phyloP scores from a whole-genome alignment of 192 early-diverging fungal genomes.

The Coemansia sp. region DNA sequence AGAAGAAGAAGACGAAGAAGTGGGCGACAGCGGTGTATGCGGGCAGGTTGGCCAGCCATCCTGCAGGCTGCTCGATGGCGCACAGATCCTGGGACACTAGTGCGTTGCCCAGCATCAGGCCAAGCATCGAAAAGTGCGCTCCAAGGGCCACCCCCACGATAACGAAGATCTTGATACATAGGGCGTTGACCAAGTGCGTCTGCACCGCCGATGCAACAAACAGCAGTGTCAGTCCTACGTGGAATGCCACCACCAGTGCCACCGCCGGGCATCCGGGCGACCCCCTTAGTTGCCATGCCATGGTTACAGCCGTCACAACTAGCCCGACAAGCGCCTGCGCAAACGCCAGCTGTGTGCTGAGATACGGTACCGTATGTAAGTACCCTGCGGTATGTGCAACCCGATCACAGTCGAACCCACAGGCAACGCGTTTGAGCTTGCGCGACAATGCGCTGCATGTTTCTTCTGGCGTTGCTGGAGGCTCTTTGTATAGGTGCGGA shows the following conservation, averaged over 20 bases:
- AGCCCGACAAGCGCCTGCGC: constrained; percentile 17
- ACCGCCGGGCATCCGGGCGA: constrained; percentile 7
- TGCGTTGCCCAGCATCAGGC: background rate
- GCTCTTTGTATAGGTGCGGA: constrained; percentile 11
- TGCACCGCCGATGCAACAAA: constrained; percentile 31
- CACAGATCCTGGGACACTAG: background rate
- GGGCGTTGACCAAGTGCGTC: constrained; percentile 22
- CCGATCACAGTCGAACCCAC: background rate
- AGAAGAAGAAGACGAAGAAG: constrained; percentile 26
- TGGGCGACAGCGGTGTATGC: constrained; percentile 16
- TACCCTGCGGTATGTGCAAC: constrained; percentile 1
- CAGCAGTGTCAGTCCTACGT: constrained; percentile 17
- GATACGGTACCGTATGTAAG: constrained; percentile 9
- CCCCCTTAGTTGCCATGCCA: background rate
- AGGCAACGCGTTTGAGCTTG: background rate
- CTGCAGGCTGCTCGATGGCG: background rate
- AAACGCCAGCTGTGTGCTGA: constrained; percentile 16
- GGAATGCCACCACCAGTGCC: background rate
- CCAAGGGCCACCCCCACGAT: constrained; percentile 21
- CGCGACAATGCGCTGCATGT: background rate
- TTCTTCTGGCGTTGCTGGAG: too few relatives aligned
- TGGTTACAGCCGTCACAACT: background rate
- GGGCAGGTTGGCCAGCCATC: constrained; percentile 26
- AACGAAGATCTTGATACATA: constrained; percentile 38
- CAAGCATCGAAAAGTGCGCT: constrained; percentile 19